Evolutionary conservation across 2,329 filamentous ascomycete species (phyloP).

Genomic region (Hymenoscyphus albidus): DNA sequence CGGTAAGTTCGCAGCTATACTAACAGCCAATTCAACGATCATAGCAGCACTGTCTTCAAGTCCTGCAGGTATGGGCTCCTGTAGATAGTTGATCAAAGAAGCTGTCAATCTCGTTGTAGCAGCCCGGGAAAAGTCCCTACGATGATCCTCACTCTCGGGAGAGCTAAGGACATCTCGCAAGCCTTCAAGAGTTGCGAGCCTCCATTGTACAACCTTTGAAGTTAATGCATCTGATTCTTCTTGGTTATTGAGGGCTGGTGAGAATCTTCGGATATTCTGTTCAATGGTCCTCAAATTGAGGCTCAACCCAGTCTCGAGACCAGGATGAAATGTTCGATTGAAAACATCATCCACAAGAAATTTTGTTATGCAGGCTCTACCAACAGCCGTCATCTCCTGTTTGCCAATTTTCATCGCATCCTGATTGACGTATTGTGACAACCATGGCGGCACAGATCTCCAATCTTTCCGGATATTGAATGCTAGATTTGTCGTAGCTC

Average conservation of each 20-base stretch:
- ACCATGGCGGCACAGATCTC: conserved; percentile 75
- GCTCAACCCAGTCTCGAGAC: conserved; percentile 72
- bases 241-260: conserved; percentile 68
- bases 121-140: conserved; percentile 63
- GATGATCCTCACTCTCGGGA: conserved; percentile 61
- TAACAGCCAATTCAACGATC: conserved; percentile 88
- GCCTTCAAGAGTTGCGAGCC: conserved; percentile 90
- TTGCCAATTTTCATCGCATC: conserved; percentile 84
- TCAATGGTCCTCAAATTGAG: conserved; percentile 80
- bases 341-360: conserved; percentile 93
- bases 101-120: conserved; percentile 66
- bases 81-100: conserved; percentile 68
- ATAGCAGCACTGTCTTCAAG: conserved; percentile 86
- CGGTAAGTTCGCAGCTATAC: conserved; percentile 80
- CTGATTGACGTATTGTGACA: conserved; percentile 74
- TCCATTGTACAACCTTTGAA: conserved; percentile 86
- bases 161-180: conserved; percentile 67
- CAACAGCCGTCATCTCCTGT: conserved; percentile 96
- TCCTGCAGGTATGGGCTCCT: conserved; percentile 71
- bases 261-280: conserved; percentile 76
- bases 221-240: conserved; percentile 89
- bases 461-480: conserved; percentile 97
- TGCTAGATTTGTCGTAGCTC: conserved; percentile 88
- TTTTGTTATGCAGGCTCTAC: conserved; percentile 79
- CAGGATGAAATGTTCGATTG: conserved; percentile 87